Conservation (phyloP, 2,329 filamentous ascomycete species). For the Graphilbum fragrans region DNA sequence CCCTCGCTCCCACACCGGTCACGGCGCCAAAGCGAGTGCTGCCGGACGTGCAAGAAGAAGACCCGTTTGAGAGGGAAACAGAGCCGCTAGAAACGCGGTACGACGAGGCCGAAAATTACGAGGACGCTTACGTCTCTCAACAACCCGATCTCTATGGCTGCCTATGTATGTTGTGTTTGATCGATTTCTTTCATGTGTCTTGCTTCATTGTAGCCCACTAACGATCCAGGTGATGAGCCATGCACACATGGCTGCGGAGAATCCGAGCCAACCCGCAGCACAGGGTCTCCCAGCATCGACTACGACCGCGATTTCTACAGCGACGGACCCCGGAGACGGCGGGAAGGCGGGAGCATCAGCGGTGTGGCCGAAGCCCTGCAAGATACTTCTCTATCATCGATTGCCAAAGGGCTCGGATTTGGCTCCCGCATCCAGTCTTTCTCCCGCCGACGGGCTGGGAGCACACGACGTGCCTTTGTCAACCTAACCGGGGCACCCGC, state of each 20-base stretch:
- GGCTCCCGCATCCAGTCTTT: constrained; percentile 47
- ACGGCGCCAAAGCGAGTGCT: constrained; percentile 51
- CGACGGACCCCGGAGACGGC: constrained; percentile 23
- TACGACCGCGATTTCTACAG: constrained; percentile 58
- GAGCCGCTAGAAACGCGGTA: not conserved
- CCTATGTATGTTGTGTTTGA: constrained; percentile 50
- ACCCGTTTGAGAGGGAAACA: constrained; percentile 45
- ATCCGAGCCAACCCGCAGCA: constrained; percentile 17
- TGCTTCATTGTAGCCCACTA: not conserved
- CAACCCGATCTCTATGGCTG: constrained; percentile 48
- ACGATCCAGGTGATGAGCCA: constrained; percentile 42
- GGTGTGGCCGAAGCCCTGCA: not conserved
- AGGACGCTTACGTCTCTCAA: constrained; percentile 35
- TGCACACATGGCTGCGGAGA: constrained; percentile 39
- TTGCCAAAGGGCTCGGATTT: constrained; percentile 55
- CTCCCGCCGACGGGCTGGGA: constrained; percentile 33
- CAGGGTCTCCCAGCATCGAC: constrained; percentile 35
- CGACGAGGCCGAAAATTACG: constrained; percentile 21
- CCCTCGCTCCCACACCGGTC: not conserved
- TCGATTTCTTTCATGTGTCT: not conserved
- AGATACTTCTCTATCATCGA: constrained; percentile 47
- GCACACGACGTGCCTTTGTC: constrained; percentile 30
- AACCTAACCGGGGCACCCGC: constrained; percentile 41
- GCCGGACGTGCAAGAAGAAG: constrained; percentile 80
- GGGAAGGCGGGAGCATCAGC: constrained; percentile 4